Conservation (phyloP, 306 rosid species). For the Vigna radiata region DNA sequence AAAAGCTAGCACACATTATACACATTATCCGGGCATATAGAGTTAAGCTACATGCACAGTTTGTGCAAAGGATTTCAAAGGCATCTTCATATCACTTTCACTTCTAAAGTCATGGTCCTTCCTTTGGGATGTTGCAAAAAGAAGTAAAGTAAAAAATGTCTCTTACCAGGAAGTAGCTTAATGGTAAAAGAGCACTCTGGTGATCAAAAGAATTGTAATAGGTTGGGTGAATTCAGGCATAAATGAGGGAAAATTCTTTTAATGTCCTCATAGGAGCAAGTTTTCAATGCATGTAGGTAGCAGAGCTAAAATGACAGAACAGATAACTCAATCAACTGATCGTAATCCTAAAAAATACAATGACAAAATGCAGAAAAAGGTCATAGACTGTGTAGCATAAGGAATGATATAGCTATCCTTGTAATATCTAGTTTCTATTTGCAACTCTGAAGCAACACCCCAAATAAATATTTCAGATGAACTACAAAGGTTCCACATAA, state of each 20-base stretch:
- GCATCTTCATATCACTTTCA: not conserved
- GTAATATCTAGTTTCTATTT: not conserved
- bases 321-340: not conserved
- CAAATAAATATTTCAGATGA: not conserved
- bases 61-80: not conserved
- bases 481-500: not conserved
- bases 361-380: not conserved
- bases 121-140: not conserved
- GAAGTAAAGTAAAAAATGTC: not conserved
- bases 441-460: not conserved
- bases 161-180: not conserved
- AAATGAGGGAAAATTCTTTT: not conserved
- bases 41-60: not conserved
- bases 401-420: not conserved
- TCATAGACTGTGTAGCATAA: not conserved
- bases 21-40: not conserved
- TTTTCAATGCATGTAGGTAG: not conserved
- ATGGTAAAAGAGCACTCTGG: not conserved
- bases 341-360: not conserved
- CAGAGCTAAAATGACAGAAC: not conserved
- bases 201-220: not conserved
- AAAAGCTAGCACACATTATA: too few relatives aligned
- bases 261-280: not conserved
- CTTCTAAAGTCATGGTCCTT: not conserved
- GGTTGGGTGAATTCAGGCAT: not conserved